Evolutionary conservation across 495 filamentous ascomycete species (phyloP), one percentile per base, ranked within the genome.

Genomic region (Parathielavia hyrcaniae): DNA sequence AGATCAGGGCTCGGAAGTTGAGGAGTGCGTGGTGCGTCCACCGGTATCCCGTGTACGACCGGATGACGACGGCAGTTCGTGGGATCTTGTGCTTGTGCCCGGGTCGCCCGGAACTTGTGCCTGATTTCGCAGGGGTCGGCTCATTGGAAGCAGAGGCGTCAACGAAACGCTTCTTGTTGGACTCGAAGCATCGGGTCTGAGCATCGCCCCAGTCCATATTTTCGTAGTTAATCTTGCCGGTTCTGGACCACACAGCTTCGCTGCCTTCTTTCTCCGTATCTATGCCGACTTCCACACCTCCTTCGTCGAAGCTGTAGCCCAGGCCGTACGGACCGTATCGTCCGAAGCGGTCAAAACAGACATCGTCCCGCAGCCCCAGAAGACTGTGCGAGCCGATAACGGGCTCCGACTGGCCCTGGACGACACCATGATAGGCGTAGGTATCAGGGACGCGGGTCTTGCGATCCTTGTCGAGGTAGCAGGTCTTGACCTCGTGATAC

Each of bases 281-380:
- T 59, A 90, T 66, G 22, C 88, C 91, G 32, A 87, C 72, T 11
- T 88, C 89, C 13, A 81, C 80, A 14, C 93, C 93, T 4, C 93
- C 93, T 67, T 81, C 81, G 50, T 82, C 80, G 20, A 78, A 72
- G 35, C 79, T 81, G 66, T 97, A 97, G 39, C 93, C 93, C 38
- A 88, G 78, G 0, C 93, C 93, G 65, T 98, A 98, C 1, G 91
- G 86, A 0, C 93, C 95, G 20, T 95, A 79, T 51, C 91, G 81
- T 32, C 93, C 91, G 71, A 89, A 96, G 1, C 93, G 81, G 59
- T 98, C 93, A 70, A 96, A 97, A 72, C 93, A 98, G 46, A 97
- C 77, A 66, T 95, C 87, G 55, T 93, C 82, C 35, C 82, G 82
- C 17, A 96, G 66, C 0, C 88, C 92, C 11, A 97, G 67, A 38